phyloP scores from a whole-genome alignment of 106 monocot genomes.

The Agapanthus africanus region DNA sequence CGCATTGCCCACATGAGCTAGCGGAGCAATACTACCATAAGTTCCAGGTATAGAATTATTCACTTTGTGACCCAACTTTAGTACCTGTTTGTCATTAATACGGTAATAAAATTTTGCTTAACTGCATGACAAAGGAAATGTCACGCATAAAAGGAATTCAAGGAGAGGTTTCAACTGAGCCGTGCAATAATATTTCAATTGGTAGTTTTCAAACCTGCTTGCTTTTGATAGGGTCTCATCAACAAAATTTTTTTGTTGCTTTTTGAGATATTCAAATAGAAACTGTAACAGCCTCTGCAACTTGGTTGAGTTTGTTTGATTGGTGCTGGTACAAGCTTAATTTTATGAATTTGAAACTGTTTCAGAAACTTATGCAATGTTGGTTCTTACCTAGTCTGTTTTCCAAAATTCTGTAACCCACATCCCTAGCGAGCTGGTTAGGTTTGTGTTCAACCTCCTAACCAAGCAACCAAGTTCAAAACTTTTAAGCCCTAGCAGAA shows the following conservation, averaged over 20 bases:
- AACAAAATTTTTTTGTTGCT: no score
- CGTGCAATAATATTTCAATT: background rate
- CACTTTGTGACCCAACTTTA: background rate
- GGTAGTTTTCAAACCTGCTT: background rate
- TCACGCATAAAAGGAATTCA: background rate
- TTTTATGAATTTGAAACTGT: background rate
- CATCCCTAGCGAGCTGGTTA: background rate
- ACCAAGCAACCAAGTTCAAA: no score
- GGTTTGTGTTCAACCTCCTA: background rate
- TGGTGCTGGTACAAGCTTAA: background rate
- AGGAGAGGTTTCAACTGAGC: background rate
- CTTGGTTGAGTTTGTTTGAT: background rate
- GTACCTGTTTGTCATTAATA: background rate
- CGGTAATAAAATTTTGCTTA: background rate
- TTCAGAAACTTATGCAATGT: background rate
- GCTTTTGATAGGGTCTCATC: background rate
- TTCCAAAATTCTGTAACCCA: background rate
- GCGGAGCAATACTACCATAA: constrained; percentile 72
- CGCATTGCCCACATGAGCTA: constrained; percentile 73
- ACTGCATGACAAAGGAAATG: background rate
- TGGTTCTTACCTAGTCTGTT: background rate
- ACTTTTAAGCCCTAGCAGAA: no score
- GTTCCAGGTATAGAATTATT: constrained; percentile 43
- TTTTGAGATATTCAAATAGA: no score
- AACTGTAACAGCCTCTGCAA: background rate